Evolutionary conservation across 1,284 basidiomycete genomes (phyloP).

Genomic region (Boletus semigastroideus): DNA sequence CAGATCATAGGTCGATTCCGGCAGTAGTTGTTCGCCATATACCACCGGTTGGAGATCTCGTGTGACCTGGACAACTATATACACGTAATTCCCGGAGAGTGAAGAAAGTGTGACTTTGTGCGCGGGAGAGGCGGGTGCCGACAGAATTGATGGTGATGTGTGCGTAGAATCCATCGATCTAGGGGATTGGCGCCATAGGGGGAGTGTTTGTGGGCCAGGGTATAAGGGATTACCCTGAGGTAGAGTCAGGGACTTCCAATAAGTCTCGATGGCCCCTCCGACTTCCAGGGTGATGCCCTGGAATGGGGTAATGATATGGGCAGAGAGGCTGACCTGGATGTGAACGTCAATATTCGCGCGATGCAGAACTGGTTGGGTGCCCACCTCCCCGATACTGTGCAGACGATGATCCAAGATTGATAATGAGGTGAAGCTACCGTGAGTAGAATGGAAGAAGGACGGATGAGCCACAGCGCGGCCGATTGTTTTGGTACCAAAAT

Average conservation of each 20-base stretch:
- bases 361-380: slow-evolving; percentile 9
- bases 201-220: slow-evolving; percentile 27
- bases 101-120: slow-evolving; percentile 81
- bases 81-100: slow-evolving; percentile 84
- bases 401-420: slow-evolving; percentile 93
- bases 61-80: slow-evolving; percentile 89
- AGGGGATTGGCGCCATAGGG: slow-evolving; percentile 37
- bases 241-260: slow-evolving; percentile 89
- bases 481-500: slow-evolving; percentile 97
- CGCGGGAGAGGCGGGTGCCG: slow-evolving; percentile 34
- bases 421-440: slow-evolving; percentile 48
- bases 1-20: slow-evolving; percentile 73
- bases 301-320: slow-evolving; percentile 89
- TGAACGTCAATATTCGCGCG: slow-evolving; percentile 11
- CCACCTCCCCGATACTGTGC: slow-evolving; percentile 91
- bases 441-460: slow-evolving; percentile 63
- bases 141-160: slow-evolving; percentile 64
- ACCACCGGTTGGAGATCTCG: slow-evolving; percentile 87
- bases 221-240: slow-evolving; percentile 43
- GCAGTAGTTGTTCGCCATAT: slow-evolving; percentile 71
- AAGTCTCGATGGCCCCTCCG: slow-evolving; percentile 92
- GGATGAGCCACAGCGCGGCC: slow-evolving; percentile 90
- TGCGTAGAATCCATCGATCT: slow-evolving; percentile 50
- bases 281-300: slow-evolving; percentile 94
- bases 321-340: slow-evolving; percentile 80